Evolutionary conservation across 2,329 filamentous ascomycete genomes (phyloP).

Genomic region (Colletotrichum chrysophilum): DNA sequence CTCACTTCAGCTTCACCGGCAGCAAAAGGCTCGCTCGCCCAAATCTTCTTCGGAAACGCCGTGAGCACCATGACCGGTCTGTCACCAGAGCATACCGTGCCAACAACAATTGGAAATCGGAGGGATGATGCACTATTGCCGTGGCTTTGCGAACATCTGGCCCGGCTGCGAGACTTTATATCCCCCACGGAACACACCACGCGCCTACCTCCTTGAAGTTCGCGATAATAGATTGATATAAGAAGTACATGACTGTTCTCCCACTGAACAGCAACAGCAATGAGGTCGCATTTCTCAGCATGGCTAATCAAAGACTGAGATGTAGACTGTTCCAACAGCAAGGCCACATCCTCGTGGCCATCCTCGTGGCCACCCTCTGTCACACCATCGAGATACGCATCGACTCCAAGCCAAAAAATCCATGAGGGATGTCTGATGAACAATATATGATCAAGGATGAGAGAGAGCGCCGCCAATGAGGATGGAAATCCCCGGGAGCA

Average conservation of each 20-base stretch:
- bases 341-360: too few species aligned
- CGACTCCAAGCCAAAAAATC: too few species aligned
- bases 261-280: too few species aligned
- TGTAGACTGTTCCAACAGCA: too few species aligned
- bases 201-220: background rate
- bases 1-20: background rate
- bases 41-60: background rate
- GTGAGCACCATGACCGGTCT: fast-evolving
- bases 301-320: too few species aligned
- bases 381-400: too few species aligned
- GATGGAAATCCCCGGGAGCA: fast-evolving
- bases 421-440: background rate
- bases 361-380: too few species aligned
- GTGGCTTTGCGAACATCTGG: background rate
- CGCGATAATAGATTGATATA: fast-evolving
- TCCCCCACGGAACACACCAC: background rate
- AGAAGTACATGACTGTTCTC: too few species aligned
- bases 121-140: fast-evolving
- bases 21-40: background rate
- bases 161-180: background rate
- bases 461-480: too few species aligned
- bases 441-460: too few species aligned
- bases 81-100: background rate
- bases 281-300: too few species aligned
- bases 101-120: fast-evolving